Evolutionary conservation across 1,284 basidiomycete genomes (phyloP).

Genomic region (Chondrostereum purpureum): DNA sequence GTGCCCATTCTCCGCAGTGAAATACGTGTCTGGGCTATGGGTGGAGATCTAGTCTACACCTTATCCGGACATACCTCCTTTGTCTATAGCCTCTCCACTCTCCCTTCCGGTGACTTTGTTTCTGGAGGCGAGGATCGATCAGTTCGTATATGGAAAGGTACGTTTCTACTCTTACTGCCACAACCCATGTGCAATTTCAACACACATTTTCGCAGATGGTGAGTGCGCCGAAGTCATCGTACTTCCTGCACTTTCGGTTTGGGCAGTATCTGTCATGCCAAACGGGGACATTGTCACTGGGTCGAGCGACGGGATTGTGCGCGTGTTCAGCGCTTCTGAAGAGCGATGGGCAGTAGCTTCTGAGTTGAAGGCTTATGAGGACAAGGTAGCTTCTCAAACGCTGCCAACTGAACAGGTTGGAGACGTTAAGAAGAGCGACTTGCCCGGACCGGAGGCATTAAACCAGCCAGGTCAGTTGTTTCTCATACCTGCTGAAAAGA

Average conservation of each 20-base stretch:
- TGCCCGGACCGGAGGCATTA: slow-evolving; percentile 83
- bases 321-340: slow-evolving; percentile 78
- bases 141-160: slow-evolving; percentile 74
- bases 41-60: slow-evolving; percentile 70
- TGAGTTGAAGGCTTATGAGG: slow-evolving; percentile 67
- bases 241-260: slow-evolving; percentile 91
- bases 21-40: slow-evolving; percentile 87
- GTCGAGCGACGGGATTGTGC: slow-evolving; percentile 81
- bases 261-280: slow-evolving; percentile 81
- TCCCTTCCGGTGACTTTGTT: slow-evolving; percentile 72
- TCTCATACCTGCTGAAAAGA: slow-evolving; percentile 3
- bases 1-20: slow-evolving; percentile 43
- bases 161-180: slow-evolving; percentile 19
- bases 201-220: slow-evolving; percentile 28
- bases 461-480: slow-evolving; percentile 52
- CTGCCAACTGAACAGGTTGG: slow-evolving; percentile 80
- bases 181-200: slow-evolving; percentile 1
- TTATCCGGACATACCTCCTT: slow-evolving; percentile 95
- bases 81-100: slow-evolving; percentile 83
- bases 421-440: slow-evolving; percentile 84
- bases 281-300: slow-evolving; percentile 91
- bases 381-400: slow-evolving; percentile 64
- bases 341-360: slow-evolving; percentile 68
- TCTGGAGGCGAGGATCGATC: slow-evolving; percentile 82
- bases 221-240: slow-evolving; percentile 83